Conservation (phyloP, 345 rosid species). For the Salix caprea region DNA sequence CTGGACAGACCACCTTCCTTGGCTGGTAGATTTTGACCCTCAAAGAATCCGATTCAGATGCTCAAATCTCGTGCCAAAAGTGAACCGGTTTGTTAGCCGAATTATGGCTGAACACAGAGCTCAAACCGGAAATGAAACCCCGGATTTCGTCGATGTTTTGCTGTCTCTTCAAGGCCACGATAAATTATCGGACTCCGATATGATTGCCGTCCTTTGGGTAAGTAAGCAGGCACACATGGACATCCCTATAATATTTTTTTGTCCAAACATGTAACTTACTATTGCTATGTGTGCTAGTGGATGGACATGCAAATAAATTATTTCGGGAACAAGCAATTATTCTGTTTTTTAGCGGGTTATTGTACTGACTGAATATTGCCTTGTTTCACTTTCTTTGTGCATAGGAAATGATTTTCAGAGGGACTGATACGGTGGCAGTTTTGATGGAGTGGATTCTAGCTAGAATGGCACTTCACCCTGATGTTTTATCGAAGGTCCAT, state of each 20-base stretch:
- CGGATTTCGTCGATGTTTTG: constrained; percentile 68
- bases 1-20: constrained; percentile 70
- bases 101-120: constrained; percentile 48
- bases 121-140: constrained; percentile 17
- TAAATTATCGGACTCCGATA: constrained; percentile 50
- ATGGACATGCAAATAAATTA: neutral
- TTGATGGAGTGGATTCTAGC: constrained; percentile 89
- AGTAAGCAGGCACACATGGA: neutral
- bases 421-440: constrained; percentile 84
- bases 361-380: neutral
- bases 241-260: neutral
- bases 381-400: neutral
- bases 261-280: neutral
- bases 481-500: constrained; percentile 61
- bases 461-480: constrained; percentile 63
- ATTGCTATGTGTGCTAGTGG: neutral
- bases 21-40: constrained; percentile 60
- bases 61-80: constrained; percentile 57
- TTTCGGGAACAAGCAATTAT: neutral
- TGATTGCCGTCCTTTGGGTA: constrained; percentile 83
- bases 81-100: constrained; percentile 56
- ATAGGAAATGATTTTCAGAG: constrained; percentile 90
- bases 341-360: constrained; percentile 8
- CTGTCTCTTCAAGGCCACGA: constrained; percentile 58
- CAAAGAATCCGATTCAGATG: constrained; percentile 66